phyloP scores from a whole-genome alignment of 495 filamentous ascomycete species.

The Neurospora africana region DNA sequence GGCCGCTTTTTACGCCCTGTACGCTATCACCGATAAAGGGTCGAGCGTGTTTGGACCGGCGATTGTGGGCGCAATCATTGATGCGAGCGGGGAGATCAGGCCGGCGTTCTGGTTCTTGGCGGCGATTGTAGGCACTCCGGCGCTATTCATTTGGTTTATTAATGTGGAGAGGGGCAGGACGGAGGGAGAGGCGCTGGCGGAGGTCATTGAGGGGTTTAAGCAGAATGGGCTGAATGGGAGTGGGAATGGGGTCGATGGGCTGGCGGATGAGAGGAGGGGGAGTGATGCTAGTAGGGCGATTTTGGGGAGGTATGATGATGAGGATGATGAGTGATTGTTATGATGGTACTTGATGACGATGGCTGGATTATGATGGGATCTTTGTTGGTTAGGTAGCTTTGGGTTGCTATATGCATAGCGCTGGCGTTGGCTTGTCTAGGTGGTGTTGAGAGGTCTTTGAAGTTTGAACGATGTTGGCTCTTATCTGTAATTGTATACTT shows the following conservation, averaged over 20 bases:
- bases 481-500: background rate
- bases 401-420: slow-evolving; percentile 29
- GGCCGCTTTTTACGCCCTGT: slow-evolving; percentile 91
- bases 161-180: slow-evolving; percentile 80
- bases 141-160: slow-evolving; percentile 74
- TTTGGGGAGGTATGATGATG: slow-evolving; percentile 24
- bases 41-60: slow-evolving; percentile 89
- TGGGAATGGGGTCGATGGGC: background rate
- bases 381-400: background rate
- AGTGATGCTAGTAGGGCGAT: slow-evolving; percentile 20
- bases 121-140: slow-evolving; percentile 66
- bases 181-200: slow-evolving; percentile 63
- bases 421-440: slow-evolving; percentile 22
- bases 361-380: background rate
- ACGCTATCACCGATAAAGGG: slow-evolving; percentile 96
- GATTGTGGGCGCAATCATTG: slow-evolving; percentile 87
- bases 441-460: background rate
- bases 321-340: slow-evolving; percentile 12
- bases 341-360: background rate
- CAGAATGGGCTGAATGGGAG: background rate
- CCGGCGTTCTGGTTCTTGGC: slow-evolving; percentile 92
- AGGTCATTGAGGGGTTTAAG: slow-evolving; percentile 51
- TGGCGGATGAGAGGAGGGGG: slow-evolving; percentile 7
- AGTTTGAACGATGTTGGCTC: background rate
- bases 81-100: slow-evolving; percentile 78